These are phyloP conservation scores for Haematococcus sp. DNA, from an alignment of 139 green algal genomes.

Conservation along the genomic window DNA sequence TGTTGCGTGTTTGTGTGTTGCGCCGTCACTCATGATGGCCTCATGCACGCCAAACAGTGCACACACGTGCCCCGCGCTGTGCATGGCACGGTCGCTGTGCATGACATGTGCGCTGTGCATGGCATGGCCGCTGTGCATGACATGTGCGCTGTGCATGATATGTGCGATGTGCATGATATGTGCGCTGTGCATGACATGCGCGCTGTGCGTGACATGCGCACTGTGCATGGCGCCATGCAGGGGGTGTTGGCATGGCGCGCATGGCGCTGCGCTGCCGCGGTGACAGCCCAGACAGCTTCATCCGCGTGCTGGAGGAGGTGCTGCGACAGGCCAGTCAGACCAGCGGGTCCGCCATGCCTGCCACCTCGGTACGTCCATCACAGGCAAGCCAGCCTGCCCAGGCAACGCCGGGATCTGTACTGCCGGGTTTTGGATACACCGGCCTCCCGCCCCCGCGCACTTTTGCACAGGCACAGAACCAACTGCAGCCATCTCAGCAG, in stretches of 20 bases:
- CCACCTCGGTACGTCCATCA: neutral
- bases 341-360: neutral
- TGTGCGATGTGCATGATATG: too few species aligned
- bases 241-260: neutral
- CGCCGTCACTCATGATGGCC: too few species aligned
- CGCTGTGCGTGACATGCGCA: too few species aligned
- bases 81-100: too few species aligned
- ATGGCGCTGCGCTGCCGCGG: constrained; percentile 43
- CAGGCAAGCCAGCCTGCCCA: neutral
- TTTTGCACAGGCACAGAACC: neutral
- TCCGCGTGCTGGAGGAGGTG: constrained; percentile 18
- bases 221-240: neutral
- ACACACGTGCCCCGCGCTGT: too few species aligned
- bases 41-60: too few species aligned
- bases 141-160: too few species aligned
- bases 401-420: neutral
- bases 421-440: too few species aligned
- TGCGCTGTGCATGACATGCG: neutral
- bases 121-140: too few species aligned
- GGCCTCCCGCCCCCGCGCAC: too few species aligned
- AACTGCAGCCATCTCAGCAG: constrained; percentile 19
- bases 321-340: neutral
- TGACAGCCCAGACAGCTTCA: constrained; percentile 34
- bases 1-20: too few species aligned
- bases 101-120: too few species aligned